Conservation (phyloP, 1,284 basidiomycete genomes). For the Ceratobasidium sp. region DNA sequence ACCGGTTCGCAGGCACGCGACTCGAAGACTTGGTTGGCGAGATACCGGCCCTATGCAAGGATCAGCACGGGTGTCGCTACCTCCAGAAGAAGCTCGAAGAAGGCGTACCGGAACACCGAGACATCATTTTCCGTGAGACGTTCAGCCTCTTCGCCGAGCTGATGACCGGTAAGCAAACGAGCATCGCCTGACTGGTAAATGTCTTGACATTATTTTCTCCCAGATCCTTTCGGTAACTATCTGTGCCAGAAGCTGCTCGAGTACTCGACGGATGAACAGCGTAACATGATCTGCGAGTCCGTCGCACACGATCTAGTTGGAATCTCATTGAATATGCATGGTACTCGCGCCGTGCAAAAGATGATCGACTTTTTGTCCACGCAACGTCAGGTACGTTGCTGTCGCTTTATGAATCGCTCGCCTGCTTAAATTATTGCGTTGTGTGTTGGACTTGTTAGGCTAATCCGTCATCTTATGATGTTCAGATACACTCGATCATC, state of each 20-base stretch:
- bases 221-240: constrained; percentile 99
- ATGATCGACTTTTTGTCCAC: constrained; percentile 99
- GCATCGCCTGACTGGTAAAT: background rate
- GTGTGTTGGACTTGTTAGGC: constrained; percentile 20
- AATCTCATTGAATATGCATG: constrained; percentile 99
- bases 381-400: constrained; percentile 79
- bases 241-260: constrained; percentile 98
- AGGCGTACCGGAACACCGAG: constrained; percentile 90
- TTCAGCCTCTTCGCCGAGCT: constrained; percentile 98
- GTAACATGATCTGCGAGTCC: constrained; percentile 96
- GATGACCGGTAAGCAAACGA: constrained; percentile 79
- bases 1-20: constrained; percentile 92
- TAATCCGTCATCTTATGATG: constrained; percentile 58
- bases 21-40: constrained; percentile 96
- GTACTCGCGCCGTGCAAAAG: constrained; percentile 98
- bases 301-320: constrained; percentile 97
- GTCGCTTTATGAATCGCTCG: constrained; percentile 36
- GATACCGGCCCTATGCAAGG: constrained; percentile 93
- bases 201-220: background rate
- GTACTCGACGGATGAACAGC: constrained; percentile 97
- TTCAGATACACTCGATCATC: constrained; percentile 97
- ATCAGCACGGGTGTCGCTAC: constrained; percentile 98
- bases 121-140: constrained; percentile 99
- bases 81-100: constrained; percentile 99
- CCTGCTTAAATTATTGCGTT: constrained; percentile 17